Percentiles rank a stretch among this genome's conserved stretches.
Evolutionary conservation across 345 rosid species (phyloP).

Genomic region (Ceriops tagal): DNA sequence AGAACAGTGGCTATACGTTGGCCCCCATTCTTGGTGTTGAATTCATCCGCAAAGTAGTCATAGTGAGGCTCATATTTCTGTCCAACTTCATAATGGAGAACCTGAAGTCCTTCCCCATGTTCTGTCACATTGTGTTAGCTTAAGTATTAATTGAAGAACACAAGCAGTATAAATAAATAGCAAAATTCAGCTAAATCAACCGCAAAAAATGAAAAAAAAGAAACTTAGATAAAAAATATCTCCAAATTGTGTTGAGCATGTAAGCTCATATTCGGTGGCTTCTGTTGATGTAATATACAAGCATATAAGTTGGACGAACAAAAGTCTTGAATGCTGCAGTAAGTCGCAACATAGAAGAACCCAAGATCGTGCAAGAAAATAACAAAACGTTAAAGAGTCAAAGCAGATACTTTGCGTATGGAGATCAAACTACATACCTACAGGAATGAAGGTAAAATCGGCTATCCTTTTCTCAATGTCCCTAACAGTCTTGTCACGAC

Average conservation of each 20-base stretch:
- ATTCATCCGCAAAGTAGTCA: slow-evolving; percentile 86
- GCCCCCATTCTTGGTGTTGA: slow-evolving; percentile 84
- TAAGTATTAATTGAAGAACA: slow-evolving; percentile 3
- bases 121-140: slow-evolving; percentile 42
- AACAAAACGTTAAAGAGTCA: neutral
- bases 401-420: neutral
- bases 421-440: slow-evolving; percentile 47
- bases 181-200: neutral
- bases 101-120: slow-evolving; percentile 93
- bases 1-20: slow-evolving; percentile 94
- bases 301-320: no score
- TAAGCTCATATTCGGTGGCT: no score
- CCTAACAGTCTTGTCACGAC: slow-evolving; percentile 66
- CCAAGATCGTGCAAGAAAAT: neutral
- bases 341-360: neutral
- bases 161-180: neutral
- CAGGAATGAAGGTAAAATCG: slow-evolving; percentile 84
- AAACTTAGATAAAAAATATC: no score
- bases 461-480: slow-evolving; percentile 82
- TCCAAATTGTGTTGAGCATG: no score
- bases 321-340: no score
- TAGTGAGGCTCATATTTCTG: slow-evolving; percentile 92
- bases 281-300: no score
- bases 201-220: slow-evolving; percentile 6
- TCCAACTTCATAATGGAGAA: slow-evolving; percentile 92